Conservation (phyloP, 2,329 filamentous ascomycete genomes). For the Fusarium buxicola region DNA sequence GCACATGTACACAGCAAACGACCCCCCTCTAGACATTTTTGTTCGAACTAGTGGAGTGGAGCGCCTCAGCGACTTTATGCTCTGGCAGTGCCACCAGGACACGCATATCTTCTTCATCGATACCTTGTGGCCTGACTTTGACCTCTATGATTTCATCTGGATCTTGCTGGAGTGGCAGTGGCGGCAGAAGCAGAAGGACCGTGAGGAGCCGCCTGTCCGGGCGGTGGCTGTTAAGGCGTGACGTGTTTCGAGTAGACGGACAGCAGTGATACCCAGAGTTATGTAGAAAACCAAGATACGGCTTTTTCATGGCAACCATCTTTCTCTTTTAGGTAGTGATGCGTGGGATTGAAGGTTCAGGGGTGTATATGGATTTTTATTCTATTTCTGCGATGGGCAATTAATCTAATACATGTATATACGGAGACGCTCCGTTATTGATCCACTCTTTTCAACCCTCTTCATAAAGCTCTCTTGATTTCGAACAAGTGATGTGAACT, state of each 20-base stretch:
- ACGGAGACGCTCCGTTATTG: background rate
- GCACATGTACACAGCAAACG: conserved; percentile 88
- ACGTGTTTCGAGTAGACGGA: conserved; percentile 29
- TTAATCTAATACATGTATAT: conserved; percentile 7
- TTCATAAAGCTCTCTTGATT: too few relatives aligned
- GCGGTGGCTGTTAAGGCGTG: conserved; percentile 42
- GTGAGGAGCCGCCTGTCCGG: conserved; percentile 59
- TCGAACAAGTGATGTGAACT: too few relatives aligned
- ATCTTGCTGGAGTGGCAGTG: conserved; percentile 92
- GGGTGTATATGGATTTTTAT: conserved; percentile 7
- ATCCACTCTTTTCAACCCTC: too few relatives aligned
- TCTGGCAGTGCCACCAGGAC: conserved; percentile 96
- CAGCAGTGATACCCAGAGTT: conserved; percentile 39
- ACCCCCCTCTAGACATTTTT: conserved; percentile 90
- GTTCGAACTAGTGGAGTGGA: conserved; percentile 94
- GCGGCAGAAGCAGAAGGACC: conserved; percentile 68
- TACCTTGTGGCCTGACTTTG: conserved; percentile 95
- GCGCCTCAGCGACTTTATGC: conserved; percentile 95
- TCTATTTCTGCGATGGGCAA: conserved; percentile 5
- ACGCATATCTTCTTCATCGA: conserved; percentile 94
- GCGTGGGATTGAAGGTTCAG: conserved; percentile 8
- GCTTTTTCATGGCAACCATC: conserved; percentile 11
- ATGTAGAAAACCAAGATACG: conserved; percentile 25
- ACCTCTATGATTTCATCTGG: conserved; percentile 91
- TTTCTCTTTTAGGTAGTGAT: conserved; percentile 11